A percentile compares a stretch with the other conserved stretches of the same genome.
These are phyloP conservation scores for Kwoniella mangroviensis DNA, from an alignment of 768 basidiomycete genomes.

Conservation along the genomic window DNA sequence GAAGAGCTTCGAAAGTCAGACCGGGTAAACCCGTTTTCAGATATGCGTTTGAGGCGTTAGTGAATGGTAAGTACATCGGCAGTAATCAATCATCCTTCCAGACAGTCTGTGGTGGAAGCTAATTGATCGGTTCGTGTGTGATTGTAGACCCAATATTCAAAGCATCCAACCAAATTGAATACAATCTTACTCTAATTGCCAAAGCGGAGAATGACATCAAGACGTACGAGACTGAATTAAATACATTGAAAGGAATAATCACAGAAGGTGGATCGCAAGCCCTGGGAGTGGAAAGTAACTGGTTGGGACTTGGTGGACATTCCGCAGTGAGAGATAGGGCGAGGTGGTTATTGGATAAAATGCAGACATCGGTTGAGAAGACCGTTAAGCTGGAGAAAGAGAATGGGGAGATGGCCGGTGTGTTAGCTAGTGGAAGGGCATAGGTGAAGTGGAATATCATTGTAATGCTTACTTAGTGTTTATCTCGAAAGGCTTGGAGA, in stretches of 20 bases:
- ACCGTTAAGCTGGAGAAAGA: constrained; percentile 72
- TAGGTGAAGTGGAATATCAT: not conserved
- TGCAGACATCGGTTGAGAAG: constrained; percentile 71
- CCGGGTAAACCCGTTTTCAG: constrained; percentile 90
- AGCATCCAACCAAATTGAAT: constrained; percentile 78
- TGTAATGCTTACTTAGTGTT: no score
- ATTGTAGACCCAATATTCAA: constrained; percentile 72
- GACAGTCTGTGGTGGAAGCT: not conserved
- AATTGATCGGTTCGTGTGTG: constrained; percentile 23
- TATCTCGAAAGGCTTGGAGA: no score
- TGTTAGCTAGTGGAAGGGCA: constrained; percentile 29
- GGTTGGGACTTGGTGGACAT: constrained; percentile 30
- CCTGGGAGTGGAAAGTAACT: constrained; percentile 58
- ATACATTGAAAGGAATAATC: constrained; percentile 69
- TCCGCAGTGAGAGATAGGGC: constrained; percentile 66
- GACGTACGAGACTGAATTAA: constrained; percentile 76
- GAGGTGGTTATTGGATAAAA: constrained; percentile 73
- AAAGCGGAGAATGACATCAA: constrained; percentile 69
- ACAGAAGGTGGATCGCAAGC: constrained; percentile 60
- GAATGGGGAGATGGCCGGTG: constrained; percentile 61
- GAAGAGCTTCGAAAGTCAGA: constrained; percentile 78
- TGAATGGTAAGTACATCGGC: constrained; percentile 65
- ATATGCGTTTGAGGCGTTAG: constrained; percentile 81
- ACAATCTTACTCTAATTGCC: constrained; percentile 64
- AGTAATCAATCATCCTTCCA: no score